Evolutionary conservation across 2,329 filamentous ascomycete species (phyloP).

Genomic region (Fusarium citri): DNA sequence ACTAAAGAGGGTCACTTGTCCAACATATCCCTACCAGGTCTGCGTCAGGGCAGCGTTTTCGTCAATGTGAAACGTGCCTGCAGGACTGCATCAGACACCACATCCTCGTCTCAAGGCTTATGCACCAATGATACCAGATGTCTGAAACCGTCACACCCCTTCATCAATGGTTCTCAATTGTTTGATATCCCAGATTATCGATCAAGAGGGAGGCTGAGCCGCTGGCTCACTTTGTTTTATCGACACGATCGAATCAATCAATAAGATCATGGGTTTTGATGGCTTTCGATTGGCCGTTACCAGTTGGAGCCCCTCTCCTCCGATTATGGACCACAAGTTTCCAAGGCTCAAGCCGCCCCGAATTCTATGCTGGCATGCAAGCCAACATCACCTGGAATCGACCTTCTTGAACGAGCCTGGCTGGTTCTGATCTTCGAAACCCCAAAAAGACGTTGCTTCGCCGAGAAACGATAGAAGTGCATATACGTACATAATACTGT

Average conservation of each 20-base stretch:
- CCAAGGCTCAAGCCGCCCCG: background rate
- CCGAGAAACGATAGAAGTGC: background rate
- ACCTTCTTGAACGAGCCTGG: constrained; percentile 22
- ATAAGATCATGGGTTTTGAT: constrained; percentile 17
- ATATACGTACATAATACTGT: constrained; percentile 2
- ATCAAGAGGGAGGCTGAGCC: constrained; percentile 13
- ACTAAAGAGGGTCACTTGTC: constrained; percentile 38
- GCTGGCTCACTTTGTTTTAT: constrained; percentile 24
- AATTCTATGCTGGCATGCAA: constrained; percentile 2
- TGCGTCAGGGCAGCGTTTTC: constrained; percentile 44
- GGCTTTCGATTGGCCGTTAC: constrained; percentile 2
- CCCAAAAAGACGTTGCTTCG: background rate
- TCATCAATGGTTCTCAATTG: constrained; percentile 15
- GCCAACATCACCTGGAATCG: background rate
- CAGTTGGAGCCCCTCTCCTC: constrained; percentile 2
- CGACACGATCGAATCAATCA: constrained; percentile 38
- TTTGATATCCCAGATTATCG: constrained; percentile 14
- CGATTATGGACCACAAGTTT: background rate
- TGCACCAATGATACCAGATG: constrained; percentile 51
- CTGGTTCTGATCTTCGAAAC: background rate
- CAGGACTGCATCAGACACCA: constrained; percentile 57
- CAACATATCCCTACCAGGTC: constrained; percentile 42
- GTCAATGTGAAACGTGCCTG: constrained; percentile 63
- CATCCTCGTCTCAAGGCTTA: constrained; percentile 49
- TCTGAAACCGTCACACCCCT: constrained; percentile 41